phyloP scores from a whole-genome alignment of 78 protist species.

The Dictyostelium discoideum region DNA sequence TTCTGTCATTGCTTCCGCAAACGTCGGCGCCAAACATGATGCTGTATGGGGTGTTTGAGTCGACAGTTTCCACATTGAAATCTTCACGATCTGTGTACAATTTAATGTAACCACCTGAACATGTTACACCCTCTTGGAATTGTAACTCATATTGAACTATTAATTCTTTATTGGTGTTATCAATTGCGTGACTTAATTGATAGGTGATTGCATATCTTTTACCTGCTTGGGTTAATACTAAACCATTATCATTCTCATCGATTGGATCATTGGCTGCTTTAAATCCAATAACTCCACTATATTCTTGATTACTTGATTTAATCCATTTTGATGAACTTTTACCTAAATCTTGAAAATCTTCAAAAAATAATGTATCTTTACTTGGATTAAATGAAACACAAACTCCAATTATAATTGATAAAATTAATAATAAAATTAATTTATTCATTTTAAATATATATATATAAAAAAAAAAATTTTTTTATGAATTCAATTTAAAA shows the following conservation, averaged over 20 bases:
- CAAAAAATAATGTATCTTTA: slow-evolving; percentile 60
- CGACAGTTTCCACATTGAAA: slow-evolving; percentile 61
- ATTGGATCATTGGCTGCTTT: slow-evolving; percentile 8
- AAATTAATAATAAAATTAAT: not conserved
- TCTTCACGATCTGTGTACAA: slow-evolving; percentile 66
- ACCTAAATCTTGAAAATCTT: slow-evolving; percentile 23
- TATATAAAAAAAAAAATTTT: no score
- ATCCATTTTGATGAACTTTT: slow-evolving; percentile 4
- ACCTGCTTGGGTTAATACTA: slow-evolving; percentile 41
- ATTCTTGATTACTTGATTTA: not conserved
- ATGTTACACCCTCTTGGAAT: slow-evolving; percentile 86
- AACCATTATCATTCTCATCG: slow-evolving; percentile 23
- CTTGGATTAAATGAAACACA: slow-evolving; percentile 37
- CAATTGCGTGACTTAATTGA: slow-evolving; percentile 3
- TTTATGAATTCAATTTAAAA: not conserved
- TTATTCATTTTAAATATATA: not conserved
- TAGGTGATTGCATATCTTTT: slow-evolving; percentile 53
- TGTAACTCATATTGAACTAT: slow-evolving; percentile 81
- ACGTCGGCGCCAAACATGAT: slow-evolving; percentile 98
- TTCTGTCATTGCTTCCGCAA: slow-evolving; percentile 89
- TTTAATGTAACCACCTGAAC: slow-evolving; percentile 97
- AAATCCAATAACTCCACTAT: not conserved
- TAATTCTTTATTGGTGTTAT: slow-evolving; percentile 24
- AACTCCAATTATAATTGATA: slow-evolving; percentile 33
- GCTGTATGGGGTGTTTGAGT: slow-evolving; percentile 89